Evolutionary conservation across 1,284 basidiomycete species (phyloP).

Genomic region (Ganoderma boninense): DNA sequence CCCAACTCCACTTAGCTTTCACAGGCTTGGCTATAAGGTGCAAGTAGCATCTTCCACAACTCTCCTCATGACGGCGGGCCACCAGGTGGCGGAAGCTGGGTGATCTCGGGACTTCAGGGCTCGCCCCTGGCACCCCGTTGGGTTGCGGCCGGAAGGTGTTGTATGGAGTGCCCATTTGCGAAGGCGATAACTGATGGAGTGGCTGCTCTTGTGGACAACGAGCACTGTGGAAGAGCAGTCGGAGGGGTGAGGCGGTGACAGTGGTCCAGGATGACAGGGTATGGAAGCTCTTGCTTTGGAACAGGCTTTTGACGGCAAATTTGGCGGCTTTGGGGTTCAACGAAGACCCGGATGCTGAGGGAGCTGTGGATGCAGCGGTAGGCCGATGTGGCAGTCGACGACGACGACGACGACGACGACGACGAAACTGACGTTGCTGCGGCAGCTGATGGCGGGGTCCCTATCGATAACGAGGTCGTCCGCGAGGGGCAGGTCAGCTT

Average conservation of each 20-base stretch:
- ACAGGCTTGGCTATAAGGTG: too few relatives aligned
- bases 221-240: slow-evolving; percentile 52
- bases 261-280: slow-evolving; percentile 49
- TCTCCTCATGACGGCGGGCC: slow-evolving; percentile 51
- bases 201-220: slow-evolving; percentile 43
- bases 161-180: slow-evolving; percentile 53
- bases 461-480: slow-evolving; percentile 42
- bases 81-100: slow-evolving; percentile 67
- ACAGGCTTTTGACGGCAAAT: slow-evolving; percentile 73
- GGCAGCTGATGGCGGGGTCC: slow-evolving; percentile 41
- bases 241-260: slow-evolving; percentile 52
- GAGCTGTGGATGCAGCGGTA: slow-evolving; percentile 42
- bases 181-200: slow-evolving; percentile 52
- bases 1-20: too few relatives aligned
- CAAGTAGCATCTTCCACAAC: too few relatives aligned
- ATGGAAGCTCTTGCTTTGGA: slow-evolving; percentile 59
- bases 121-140: slow-evolving; percentile 46
- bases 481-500: too few relatives aligned
- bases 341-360: slow-evolving; percentile 39
- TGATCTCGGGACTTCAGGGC: slow-evolving; percentile 63
- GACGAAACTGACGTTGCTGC: slow-evolving; percentile 42
- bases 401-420: slow-evolving; percentile 38
- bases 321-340: slow-evolving; percentile 48
- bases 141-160: slow-evolving; percentile 46
- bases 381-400: slow-evolving; percentile 41